Evolutionary conservation across 345 rosid species (phyloP), one percentile per base, ranked within the genome.

Genomic region (Eucalyptus polyanthemos): DNA sequence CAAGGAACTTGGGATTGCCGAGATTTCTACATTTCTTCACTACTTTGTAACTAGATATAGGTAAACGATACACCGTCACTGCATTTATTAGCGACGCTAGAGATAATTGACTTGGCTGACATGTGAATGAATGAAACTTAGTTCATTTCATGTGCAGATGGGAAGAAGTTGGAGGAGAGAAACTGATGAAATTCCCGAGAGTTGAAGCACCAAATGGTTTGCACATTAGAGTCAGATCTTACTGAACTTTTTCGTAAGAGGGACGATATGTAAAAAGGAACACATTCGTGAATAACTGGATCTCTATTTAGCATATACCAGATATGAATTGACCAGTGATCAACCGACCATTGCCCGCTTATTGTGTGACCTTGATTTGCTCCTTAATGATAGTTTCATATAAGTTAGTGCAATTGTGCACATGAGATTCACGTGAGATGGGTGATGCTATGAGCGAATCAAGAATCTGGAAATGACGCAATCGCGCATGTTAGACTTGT

Each of bases 1-100:
- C 27, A 97, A 96, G 88, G 99, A 97, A 90, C 92, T 96, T 50
- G 99, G 99, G 88, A 95, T 97, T 37, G 95, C 94, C 50, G 99
- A 96, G 91, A 93, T 96, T 58, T 96, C 99, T 7, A 93, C 95
- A 67, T 97, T 97, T 88, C 96, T 97, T 86, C 99, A 97, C 90
- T 95, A 97, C 91, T 97, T 97, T 86, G 92, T 96, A 85, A 97
- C 99, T 49, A 93, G 91, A 90, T 97, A 96, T 92, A 95, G 95
- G 99, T 93, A 91, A 89, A 37, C 13, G 14, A 37, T 37, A 21
- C 22, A 21, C 47, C 47, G 15, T 21, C 83, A 21, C 6, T 37
- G 83, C 47, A 2, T 76, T 76, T 40, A 76, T 11, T 37, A 21
- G 83, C 47, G 2, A 37, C 83, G 24, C 14, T 72, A 19, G 83